These are phyloP conservation scores for Notholithocarpus densiflorus DNA, from an alignment of 306 rosid species.

Conservation along the genomic window DNA sequence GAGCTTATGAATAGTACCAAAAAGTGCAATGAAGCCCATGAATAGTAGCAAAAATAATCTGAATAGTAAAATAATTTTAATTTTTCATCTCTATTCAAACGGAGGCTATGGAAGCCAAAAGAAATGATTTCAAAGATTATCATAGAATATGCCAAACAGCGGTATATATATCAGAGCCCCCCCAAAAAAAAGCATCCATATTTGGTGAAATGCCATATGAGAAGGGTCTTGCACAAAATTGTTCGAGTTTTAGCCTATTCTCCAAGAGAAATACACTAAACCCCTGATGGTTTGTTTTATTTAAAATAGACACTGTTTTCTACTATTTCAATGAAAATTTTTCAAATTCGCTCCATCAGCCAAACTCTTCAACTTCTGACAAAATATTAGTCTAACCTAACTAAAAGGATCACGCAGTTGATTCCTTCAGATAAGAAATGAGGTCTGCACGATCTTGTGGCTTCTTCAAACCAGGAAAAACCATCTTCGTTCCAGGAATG, in stretches of 20 bases:
- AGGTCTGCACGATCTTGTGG: conserved; percentile 21
- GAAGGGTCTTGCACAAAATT: not conserved
- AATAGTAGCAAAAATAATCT: too few relatives aligned
- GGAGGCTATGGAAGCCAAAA: not conserved
- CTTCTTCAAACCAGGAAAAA: conserved; percentile 26
- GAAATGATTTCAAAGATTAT: not conserved
- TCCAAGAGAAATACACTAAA: not conserved
- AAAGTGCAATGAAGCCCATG: too few relatives aligned
- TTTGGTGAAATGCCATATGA: not conserved
- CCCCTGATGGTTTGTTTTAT: not conserved
- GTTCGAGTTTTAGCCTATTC: not conserved
- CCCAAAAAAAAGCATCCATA: not conserved
- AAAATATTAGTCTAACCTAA: not conserved
- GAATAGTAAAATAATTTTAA: too few relatives aligned
- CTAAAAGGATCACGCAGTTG: not conserved
- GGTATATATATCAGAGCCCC: not conserved
- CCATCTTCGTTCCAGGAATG: conserved; percentile 32
- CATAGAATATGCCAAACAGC: not conserved
- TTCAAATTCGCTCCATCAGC: not conserved
- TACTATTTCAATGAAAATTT: not conserved
- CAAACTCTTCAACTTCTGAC: not conserved
- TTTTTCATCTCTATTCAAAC: too few relatives aligned
- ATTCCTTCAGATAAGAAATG: conserved; percentile 19
- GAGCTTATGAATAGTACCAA: too few relatives aligned
- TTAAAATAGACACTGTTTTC: not conserved